Conservation (phyloP, 768 basidiomycete species). For the Lactarius tabidus region DNA sequence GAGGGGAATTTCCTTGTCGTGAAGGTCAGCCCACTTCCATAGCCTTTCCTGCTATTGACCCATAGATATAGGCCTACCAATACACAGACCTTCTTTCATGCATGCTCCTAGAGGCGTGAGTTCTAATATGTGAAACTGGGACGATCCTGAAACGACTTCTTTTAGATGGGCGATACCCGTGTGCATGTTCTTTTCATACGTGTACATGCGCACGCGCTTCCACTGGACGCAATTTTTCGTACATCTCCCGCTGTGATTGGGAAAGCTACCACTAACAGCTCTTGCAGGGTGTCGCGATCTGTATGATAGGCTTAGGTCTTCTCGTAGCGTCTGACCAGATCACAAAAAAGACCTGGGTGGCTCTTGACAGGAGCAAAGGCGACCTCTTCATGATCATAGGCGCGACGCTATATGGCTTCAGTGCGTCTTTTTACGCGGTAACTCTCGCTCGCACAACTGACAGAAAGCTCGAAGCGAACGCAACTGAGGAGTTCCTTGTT, state of each 20-base stretch:
- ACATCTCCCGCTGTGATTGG: constrained; percentile 26
- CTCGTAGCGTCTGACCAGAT: constrained; percentile 77
- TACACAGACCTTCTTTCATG: constrained; percentile 85
- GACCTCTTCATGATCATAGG: constrained; percentile 86
- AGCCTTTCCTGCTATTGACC: background rate
- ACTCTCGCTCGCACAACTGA: background rate
- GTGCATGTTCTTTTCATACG: constrained; percentile 77
- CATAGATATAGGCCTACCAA: constrained; percentile 57
- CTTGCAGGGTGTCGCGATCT: constrained; percentile 64
- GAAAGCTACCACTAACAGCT: background rate
- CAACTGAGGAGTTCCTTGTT: constrained; percentile 86
- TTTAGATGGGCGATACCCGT: constrained; percentile 83
- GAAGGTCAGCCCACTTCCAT: constrained; percentile 41
- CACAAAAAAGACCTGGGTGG: constrained; percentile 70
- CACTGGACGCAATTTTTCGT: constrained; percentile 83
- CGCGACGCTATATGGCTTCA: constrained; percentile 82
- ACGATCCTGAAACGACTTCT: constrained; percentile 2
- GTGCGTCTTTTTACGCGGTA: constrained; percentile 42
- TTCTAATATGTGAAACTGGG: background rate
- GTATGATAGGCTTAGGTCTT: constrained; percentile 69
- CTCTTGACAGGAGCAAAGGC: constrained; percentile 65
- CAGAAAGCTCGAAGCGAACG: constrained; percentile 53
- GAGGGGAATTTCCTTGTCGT: constrained; percentile 87
- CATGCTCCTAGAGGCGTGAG: constrained; percentile 85
- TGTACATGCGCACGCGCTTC: constrained; percentile 76